These are phyloP conservation scores for Hirsutella rhossiliensis DNA, from an alignment of 2,329 filamentous ascomycete species.

Conservation along the genomic window DNA sequence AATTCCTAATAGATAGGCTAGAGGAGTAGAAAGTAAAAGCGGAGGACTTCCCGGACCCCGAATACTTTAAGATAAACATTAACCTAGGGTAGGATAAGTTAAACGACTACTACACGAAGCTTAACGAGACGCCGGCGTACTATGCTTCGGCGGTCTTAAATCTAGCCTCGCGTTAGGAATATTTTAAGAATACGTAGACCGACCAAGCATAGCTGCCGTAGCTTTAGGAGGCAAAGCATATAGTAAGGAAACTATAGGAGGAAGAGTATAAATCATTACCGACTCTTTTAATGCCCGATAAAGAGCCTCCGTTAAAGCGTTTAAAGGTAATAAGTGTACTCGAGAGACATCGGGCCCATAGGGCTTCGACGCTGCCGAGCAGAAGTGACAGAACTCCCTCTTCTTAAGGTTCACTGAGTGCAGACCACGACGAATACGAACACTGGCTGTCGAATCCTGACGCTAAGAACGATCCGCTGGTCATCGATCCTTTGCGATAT, in stretches of 20 bases:
- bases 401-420: too few relatives aligned
- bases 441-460: too few relatives aligned
- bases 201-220: neutral
- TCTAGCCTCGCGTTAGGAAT: slow-evolving; percentile 1
- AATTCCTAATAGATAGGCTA: neutral
- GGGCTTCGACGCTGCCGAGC: neutral
- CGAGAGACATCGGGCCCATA: neutral
- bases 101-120: neutral
- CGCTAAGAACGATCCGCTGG: too few relatives aligned
- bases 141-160: neutral
- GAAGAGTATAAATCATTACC: slow-evolving; percentile 1
- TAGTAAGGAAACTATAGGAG: neutral
- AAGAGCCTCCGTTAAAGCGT: neutral
- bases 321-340: neutral
- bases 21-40: too few relatives aligned
- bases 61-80: neutral
- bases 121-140: neutral
- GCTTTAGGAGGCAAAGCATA: neutral
- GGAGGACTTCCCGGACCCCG: too few relatives aligned
- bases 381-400: too few relatives aligned
- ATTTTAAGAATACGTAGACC: neutral
- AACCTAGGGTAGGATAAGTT: too few relatives aligned
- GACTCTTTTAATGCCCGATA: neutral
- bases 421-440: too few relatives aligned
- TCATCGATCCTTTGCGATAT: too few relatives aligned